A percentile compares a stretch with the other conserved stretches of the same genome.
These are phyloP conservation scores for Helotiales sp. DNA, from an alignment of 2,329 filamentous ascomycete species.

Conservation along the genomic window DNA sequence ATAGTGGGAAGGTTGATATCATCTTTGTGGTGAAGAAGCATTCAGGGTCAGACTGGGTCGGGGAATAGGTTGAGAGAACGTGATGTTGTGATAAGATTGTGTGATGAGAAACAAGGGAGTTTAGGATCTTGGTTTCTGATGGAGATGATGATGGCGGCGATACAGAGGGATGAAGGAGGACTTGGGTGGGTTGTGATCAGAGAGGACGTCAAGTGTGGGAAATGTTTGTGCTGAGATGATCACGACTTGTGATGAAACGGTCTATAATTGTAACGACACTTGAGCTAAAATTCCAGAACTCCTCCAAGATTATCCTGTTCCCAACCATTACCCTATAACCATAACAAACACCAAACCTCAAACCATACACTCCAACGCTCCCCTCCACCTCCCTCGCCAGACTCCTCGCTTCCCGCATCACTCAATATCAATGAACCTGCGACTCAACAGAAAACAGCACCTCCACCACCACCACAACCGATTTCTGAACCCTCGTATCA, in stretches of 20 bases:
- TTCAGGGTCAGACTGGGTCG: not conserved
- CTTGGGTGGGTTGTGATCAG: not conserved
- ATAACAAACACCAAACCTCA: not conserved
- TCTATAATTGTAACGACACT: not conserved
- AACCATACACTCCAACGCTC: not conserved
- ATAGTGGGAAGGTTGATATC: not conserved
- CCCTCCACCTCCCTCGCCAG: not conserved
- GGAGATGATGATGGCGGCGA: not conserved
- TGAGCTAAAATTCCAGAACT: not conserved
- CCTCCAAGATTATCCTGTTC: too few relatives aligned
- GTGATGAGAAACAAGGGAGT: not conserved
- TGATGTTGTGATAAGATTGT: not conserved
- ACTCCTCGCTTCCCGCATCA: slow-evolving; percentile 1
- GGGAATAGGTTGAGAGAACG: not conserved
- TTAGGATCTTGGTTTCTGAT: not conserved
- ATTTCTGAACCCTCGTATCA: slow-evolving; percentile 32
- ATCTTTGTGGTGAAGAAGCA: not conserved
- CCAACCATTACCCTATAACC: too few relatives aligned
- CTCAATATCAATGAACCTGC: slow-evolving; percentile 34
- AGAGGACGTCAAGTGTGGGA: not conserved
- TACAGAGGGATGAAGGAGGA: not conserved
- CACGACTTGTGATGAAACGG: not conserved
- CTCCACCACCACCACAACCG: slow-evolving; percentile 33
- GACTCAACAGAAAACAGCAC: slow-evolving; percentile 32
- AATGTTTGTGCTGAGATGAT: not conserved